Conservation (phyloP, 1,284 basidiomycete species). For the Rhodotorula mucilaginosa region DNA sequence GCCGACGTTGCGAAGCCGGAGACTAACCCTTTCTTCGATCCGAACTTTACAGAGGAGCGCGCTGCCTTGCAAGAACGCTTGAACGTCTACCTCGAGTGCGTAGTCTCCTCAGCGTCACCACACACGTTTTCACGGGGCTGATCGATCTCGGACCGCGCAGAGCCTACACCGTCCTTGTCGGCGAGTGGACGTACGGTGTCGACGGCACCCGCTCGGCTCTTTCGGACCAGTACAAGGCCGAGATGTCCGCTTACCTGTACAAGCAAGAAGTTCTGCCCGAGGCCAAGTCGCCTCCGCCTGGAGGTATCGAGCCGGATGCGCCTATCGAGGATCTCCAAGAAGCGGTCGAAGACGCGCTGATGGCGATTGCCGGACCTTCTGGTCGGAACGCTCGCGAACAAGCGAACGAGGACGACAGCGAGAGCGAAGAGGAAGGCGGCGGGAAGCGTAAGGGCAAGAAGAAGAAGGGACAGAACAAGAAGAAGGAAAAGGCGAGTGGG, state of each 20-base stretch:
- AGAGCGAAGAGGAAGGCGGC: background rate
- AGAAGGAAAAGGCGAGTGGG: background rate
- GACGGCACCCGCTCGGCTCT: conserved; percentile 22
- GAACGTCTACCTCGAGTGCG: conserved; percentile 33
- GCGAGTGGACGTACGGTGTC: conserved; percentile 32
- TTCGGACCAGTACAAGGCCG: conserved; percentile 19
- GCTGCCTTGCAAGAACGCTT: conserved; percentile 41
- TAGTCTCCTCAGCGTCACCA: background rate
- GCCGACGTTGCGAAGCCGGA: background rate
- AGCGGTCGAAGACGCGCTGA: background rate
- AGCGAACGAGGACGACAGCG: background rate
- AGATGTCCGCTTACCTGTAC: conserved; percentile 3
- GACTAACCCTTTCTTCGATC: background rate
- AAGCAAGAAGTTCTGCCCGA: conserved; percentile 16
- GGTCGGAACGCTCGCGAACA: background rate
- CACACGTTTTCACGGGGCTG: too few species aligned
- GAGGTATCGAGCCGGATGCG: conserved; percentile 3
- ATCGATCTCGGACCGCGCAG: too few species aligned
- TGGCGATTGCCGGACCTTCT: background rate
- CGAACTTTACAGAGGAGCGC: conserved; percentile 18
- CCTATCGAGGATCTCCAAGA: conserved; percentile 1
- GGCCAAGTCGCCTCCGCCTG: background rate
- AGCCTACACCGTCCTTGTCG: conserved; percentile 30
- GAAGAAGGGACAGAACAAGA: background rate
- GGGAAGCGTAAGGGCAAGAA: background rate